Base-by-base conservation (phyloP, 345 rosid genomes). In the Moringa oleifera region DNA sequence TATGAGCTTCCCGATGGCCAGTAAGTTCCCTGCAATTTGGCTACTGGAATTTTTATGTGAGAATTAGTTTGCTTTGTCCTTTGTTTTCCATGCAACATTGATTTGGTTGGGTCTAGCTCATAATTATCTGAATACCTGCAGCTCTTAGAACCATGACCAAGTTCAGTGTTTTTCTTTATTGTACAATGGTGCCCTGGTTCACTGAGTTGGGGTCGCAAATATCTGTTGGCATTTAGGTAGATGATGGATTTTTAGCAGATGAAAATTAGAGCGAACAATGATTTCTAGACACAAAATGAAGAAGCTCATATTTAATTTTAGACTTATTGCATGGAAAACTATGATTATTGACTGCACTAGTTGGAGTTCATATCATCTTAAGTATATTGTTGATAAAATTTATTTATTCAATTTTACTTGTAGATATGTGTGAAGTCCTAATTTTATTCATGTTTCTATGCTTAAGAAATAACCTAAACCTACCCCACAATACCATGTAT, bases 1-100 rank as follows among this genome's bases (percentile, higher is more conserved):
- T 95, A 95, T 55, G 99, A 95, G 82, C 96, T 95, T 75, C 99
- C 99, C 61, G 99, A 95, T 84, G 99, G 99, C 85, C 99, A 87
- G 99, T 91, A 80, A 89, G 97, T 75, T 37, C 64, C 67, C 55
- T 61, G 25, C 56, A 59, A 28, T 36, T 22, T 73, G 46, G 50
- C 55, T 41, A 28, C 20, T 61, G 7, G 10, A 23, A 7, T 58
- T 47, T 51, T 63, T 21, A 9, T 65, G 1, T 68, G 58, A 59
- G 57, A 16, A 12, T 18, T 17, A 63, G 31, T 62, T 20, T 41
- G 28, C 18, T n/a, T 13, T 59, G 3, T 53, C 31, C 51, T 23
- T 33, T 58, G 22, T 55, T 53, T 62, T 23, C n/a, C 20, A n/a
- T 45, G 37, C 17, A 1, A 4, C 17, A 15, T 41, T 41, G 47